These are phyloP conservation scores for Saccharomycopsis babjevae DNA, from an alignment of 805 yeast genomes.

Conservation along the genomic window DNA sequence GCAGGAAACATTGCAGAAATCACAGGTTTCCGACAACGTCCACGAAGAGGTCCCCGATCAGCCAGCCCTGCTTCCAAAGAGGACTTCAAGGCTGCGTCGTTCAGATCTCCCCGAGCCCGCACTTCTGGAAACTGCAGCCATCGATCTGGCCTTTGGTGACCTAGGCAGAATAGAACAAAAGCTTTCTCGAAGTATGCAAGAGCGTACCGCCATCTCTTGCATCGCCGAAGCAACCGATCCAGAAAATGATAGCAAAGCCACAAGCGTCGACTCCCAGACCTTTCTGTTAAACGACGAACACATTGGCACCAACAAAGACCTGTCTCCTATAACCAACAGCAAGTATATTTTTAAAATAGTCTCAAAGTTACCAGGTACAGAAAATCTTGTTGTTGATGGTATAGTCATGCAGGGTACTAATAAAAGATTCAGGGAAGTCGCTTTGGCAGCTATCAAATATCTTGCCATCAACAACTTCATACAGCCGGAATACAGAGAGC, in stretches of 20 bases:
- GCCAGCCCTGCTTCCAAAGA: no score
- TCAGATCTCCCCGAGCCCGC: neutral
- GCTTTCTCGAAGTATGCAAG: neutral
- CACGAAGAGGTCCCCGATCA: no score
- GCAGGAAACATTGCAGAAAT: neutral
- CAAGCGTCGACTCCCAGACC: neutral
- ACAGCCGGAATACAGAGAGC: neutral
- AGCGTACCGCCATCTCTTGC: neutral
- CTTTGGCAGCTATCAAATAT: constrained; percentile 7
- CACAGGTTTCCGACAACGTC: neutral
- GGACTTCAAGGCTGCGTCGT: neutral
- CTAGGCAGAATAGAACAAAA: neutral
- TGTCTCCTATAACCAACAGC: neutral
- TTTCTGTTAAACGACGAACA: neutral
- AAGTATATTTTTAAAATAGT: constrained; percentile 4
- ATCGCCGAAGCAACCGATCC: neutral
- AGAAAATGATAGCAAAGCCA: neutral
- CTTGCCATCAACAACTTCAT: constrained; percentile 8
- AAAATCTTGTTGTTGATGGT: constrained; percentile 6
- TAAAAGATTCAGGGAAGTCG: constrained; percentile 9
- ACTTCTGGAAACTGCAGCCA: neutral
- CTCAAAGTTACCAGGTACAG: constrained; percentile 13
- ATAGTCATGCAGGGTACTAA: neutral
- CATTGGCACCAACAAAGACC: neutral
- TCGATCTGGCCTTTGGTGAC: neutral